Evolutionary conservation across 2,329 filamentous ascomycete species (phyloP).

Genomic region (Diatrype stigma): DNA sequence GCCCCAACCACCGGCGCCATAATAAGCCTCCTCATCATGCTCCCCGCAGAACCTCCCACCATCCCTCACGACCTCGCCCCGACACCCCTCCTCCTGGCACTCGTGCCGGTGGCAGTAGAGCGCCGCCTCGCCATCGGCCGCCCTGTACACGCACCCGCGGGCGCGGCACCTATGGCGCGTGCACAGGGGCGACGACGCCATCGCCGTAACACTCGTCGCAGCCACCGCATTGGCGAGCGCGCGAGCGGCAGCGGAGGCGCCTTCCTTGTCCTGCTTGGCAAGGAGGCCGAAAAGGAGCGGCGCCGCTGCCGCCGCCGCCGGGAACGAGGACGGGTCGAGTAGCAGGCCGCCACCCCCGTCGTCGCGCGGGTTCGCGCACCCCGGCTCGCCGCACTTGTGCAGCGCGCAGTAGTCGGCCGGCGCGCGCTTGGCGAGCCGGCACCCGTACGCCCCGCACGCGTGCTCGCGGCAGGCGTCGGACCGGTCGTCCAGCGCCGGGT

Average conservation of each 20-base stretch:
- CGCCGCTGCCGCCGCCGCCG: too few relatives aligned
- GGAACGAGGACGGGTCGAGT: too few relatives aligned
- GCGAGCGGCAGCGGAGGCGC: background rate
- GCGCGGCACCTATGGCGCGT: background rate
- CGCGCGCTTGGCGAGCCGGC: constrained; percentile 1
- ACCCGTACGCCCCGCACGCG: constrained; percentile 11
- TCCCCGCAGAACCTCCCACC: background rate
- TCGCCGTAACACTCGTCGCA: background rate
- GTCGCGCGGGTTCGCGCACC: constrained; percentile 6
- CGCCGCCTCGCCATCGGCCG: background rate
- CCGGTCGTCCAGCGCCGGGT: background rate
- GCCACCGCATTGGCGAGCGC: background rate
- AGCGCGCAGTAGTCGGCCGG: constrained; percentile 1
- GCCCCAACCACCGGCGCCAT: background rate
- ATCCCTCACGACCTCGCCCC: background rate
- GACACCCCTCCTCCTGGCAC: background rate
- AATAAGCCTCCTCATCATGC: background rate
- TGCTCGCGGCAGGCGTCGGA: background rate
- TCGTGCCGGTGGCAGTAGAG: background rate
- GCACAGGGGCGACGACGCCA: background rate
- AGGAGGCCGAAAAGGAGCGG: background rate
- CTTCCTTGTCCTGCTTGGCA: background rate
- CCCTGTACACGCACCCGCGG: background rate
- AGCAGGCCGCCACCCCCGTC: too few relatives aligned
- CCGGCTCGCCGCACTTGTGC: constrained; percentile 7